Conservation (phyloP, 2,329 filamentous ascomycete genomes). For the Sporothrix protearum region DNA sequence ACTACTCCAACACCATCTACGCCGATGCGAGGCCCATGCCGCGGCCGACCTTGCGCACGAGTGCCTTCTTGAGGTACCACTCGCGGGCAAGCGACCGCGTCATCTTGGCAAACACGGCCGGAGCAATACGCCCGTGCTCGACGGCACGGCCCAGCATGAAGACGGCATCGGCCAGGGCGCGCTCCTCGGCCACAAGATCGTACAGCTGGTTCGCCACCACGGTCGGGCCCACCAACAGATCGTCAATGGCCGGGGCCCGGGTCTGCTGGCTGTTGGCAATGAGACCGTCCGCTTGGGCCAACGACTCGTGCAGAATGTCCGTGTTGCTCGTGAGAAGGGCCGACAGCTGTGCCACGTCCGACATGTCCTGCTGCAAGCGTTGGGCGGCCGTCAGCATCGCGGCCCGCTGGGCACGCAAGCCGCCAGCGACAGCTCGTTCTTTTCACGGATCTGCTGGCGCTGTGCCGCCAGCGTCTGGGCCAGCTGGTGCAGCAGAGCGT, state of each 20-base stretch:
- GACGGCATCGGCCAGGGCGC: conserved; percentile 79
- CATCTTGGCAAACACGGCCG: conserved; percentile 73
- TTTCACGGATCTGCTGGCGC: conserved; percentile 63
- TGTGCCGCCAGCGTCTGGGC: conserved; percentile 66
- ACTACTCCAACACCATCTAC: background rate
- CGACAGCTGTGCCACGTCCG: conserved; percentile 66
- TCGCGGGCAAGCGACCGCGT: conserved; percentile 72
- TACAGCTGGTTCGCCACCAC: conserved; percentile 93
- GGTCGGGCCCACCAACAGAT: conserved; percentile 87
- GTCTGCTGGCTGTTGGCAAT: conserved; percentile 69
- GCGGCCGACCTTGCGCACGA: conserved; percentile 70
- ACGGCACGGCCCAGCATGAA: conserved; percentile 75
- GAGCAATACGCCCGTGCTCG: conserved; percentile 66
- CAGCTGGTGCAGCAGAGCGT: conserved; percentile 75
- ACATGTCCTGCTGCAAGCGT: conserved; percentile 69
- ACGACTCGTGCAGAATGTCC: conserved; percentile 69
- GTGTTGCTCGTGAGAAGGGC: conserved; percentile 72
- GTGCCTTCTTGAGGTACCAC: conserved; percentile 78
- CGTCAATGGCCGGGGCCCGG: conserved; percentile 74
- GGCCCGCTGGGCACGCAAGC: conserved; percentile 71
- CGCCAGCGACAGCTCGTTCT: conserved; percentile 70
- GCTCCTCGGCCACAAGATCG: conserved; percentile 81
- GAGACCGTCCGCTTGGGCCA: conserved; percentile 73
- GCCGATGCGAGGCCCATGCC: conserved; percentile 62
- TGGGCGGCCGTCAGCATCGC: conserved; percentile 70